Conservation (phyloP, 306 rosid genomes). For the Corylus heterophylla region DNA sequence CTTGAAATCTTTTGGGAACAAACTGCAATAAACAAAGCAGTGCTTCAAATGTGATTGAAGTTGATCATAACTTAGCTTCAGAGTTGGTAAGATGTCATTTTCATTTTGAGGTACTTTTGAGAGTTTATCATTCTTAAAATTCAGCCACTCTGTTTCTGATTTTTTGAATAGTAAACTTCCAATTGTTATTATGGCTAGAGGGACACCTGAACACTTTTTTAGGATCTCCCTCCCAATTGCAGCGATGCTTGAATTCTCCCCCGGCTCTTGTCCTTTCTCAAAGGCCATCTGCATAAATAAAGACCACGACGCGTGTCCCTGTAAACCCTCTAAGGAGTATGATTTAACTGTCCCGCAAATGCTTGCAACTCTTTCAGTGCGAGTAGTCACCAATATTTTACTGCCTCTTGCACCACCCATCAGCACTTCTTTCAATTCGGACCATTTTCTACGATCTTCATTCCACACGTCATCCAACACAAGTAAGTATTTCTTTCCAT, state of each 20-base stretch:
- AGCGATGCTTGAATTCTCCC: not conserved
- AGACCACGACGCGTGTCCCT: not conserved
- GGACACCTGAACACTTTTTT: slow-evolving; percentile 6
- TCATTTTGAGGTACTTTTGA: no score
- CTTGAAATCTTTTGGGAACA: not conserved
- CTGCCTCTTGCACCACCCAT: slow-evolving; percentile 3
- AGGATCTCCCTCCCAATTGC: not conserved
- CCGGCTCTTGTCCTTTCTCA: not conserved
- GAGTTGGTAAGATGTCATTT: not conserved
- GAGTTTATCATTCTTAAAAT: not conserved
- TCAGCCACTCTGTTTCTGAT: not conserved
- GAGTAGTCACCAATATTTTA: slow-evolving; percentile 11
- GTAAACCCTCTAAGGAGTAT: not conserved
- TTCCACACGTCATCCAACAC: slow-evolving; percentile 19
- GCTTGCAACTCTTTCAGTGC: not conserved
- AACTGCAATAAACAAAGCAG: slow-evolving; percentile 9
- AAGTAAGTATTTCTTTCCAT: not conserved
- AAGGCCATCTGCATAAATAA: slow-evolving; percentile 17
- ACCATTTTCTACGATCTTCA: not conserved
- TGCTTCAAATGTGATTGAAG: not conserved
- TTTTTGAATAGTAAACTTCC: slow-evolving; percentile 12
- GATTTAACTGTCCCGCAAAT: not conserved
- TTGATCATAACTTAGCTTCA: not conserved
- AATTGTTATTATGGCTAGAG: slow-evolving; percentile 16
- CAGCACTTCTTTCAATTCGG: not conserved